These are phyloP conservation scores for Tilletia setariae DNA, from an alignment of 1,284 basidiomycete species.

Conservation along the genomic window DNA sequence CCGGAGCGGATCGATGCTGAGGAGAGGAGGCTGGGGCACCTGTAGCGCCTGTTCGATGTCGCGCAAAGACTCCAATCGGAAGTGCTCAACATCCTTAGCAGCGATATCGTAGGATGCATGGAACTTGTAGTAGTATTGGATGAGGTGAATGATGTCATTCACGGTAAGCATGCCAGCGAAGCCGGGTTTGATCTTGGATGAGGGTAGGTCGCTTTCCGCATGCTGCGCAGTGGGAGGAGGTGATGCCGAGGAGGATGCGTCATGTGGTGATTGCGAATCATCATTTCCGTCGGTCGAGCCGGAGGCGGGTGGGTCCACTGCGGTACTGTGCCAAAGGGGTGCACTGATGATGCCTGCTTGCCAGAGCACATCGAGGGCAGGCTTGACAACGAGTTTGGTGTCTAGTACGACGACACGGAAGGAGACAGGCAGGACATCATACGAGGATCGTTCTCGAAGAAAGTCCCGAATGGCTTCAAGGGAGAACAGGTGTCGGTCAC, in stretches of 20 bases:
- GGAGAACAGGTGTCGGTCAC: conserved; percentile 44
- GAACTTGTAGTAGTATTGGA: conserved; percentile 51
- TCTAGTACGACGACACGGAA: conserved; percentile 96
- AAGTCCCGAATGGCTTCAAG: conserved; percentile 74
- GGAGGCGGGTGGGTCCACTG: neutral
- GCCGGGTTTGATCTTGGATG: conserved; percentile 28
- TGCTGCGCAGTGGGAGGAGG: neutral
- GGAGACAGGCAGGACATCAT: conserved; percentile 93
- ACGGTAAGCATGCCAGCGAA: conserved; percentile 54
- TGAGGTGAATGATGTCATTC: conserved; percentile 53
- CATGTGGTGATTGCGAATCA: neutral
- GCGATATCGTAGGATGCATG: conserved; percentile 71
- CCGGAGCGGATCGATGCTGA: conserved; percentile 77
- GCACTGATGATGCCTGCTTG: conserved; percentile 80
- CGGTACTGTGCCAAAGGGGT: conserved; percentile 69
- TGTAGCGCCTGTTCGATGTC: conserved; percentile 91
- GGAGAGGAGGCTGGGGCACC: conserved; percentile 85
- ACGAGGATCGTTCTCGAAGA: conserved; percentile 78
- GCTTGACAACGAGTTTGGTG: conserved; percentile 52
- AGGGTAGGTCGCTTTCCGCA: conserved; percentile 24
- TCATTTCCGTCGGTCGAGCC: neutral
- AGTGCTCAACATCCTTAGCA: conserved; percentile 86
- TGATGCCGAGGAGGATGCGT: neutral
- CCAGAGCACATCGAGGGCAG: conserved; percentile 53
- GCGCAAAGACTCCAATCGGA: conserved; percentile 69